These are phyloP conservation scores for Camellia granthamiana DNA, from an alignment of 148 eudicot genomes.

Conservation along the genomic window DNA sequence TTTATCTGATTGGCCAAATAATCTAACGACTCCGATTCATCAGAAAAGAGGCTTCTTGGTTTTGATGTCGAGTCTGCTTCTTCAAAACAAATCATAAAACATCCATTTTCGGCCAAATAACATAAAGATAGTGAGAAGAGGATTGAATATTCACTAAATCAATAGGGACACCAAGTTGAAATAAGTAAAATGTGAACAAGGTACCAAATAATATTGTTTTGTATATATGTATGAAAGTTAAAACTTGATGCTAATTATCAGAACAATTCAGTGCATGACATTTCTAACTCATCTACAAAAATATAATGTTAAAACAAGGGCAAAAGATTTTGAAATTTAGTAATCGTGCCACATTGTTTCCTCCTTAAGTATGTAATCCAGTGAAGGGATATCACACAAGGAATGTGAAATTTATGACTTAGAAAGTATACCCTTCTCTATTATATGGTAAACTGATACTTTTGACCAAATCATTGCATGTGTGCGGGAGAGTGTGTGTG, in stretches of 20 bases:
- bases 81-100: not conserved
- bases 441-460: not conserved
- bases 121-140: not conserved
- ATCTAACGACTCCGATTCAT: not conserved
- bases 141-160: not conserved
- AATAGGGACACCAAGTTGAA: not conserved
- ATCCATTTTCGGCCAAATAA: not conserved
- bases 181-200: not conserved
- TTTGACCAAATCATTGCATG: not conserved
- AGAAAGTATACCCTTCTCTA: not conserved
- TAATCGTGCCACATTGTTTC: too few species aligned
- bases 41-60: slow-evolving; percentile 1
- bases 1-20: not conserved
- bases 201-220: not conserved
- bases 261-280: not conserved
- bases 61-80: not conserved
- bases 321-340: not conserved
- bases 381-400: not conserved
- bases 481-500: too few species aligned
- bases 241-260: not conserved
- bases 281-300: not conserved
- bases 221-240: too few species aligned
- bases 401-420: not conserved
- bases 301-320: not conserved
- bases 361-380: not conserved